phyloP scores from a whole-genome alignment of 768 basidiomycete species.

The Coprinellus aureogranulatus region DNA sequence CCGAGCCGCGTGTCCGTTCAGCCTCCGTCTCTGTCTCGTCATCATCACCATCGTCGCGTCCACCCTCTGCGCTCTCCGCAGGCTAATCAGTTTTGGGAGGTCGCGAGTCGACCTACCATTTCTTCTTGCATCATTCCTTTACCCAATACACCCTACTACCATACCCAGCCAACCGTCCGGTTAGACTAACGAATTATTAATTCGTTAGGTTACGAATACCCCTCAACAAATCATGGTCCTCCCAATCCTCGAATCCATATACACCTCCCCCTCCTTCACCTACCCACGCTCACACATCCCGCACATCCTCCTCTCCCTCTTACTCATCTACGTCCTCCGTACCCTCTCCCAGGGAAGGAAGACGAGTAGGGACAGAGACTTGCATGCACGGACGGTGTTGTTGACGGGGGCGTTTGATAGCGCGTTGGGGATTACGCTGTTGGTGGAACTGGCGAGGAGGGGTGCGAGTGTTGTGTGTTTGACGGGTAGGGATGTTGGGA shows the following conservation, averaged over 20 bases:
- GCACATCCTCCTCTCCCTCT: conserved; percentile 46
- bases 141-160: no score
- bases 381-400: conserved; percentile 69
- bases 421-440: not conserved
- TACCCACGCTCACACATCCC: conserved; percentile 46
- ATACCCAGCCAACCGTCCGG: no score
- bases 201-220: no score
- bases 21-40: no score
- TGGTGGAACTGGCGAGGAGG: conserved; percentile 4
- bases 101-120: no score
- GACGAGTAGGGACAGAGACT: conserved; percentile 71
- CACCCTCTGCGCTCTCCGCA: no score
- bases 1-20: no score
- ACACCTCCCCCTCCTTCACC: conserved; percentile 43
- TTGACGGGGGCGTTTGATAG: conserved; percentile 52
- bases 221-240: conserved; percentile 31
- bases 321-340: conserved; percentile 47
- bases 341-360: conserved; percentile 65
- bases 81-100: no score
- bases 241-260: conserved; percentile 23
- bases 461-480: conserved; percentile 45
- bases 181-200: no score
- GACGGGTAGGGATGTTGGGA: conserved; percentile 61
- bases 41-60: no score
- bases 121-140: no score